Evolutionary conservation across 2,329 filamentous ascomycete genomes (phyloP).

Genomic region (Pseudogymnoascus sp.): DNA sequence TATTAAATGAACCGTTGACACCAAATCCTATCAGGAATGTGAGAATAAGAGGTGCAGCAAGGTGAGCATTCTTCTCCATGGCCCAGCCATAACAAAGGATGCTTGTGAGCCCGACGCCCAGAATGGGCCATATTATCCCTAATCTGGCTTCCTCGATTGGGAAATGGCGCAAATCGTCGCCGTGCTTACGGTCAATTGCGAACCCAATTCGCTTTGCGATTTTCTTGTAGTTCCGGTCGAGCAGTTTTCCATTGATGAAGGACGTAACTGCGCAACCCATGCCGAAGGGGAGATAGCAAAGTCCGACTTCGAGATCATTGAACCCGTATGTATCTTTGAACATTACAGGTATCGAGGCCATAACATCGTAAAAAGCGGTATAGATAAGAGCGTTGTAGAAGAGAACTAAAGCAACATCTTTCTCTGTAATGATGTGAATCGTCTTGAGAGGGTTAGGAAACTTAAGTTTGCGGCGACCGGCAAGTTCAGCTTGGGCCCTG

Average conservation of each 20-base stretch:
- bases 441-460: constrained; percentile 51
- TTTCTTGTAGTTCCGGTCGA: constrained; percentile 62
- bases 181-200: constrained; percentile 35
- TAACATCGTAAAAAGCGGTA: constrained; percentile 45
- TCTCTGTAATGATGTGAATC: constrained; percentile 45
- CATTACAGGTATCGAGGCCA: constrained; percentile 44
- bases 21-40: constrained; percentile 49
- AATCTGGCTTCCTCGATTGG: constrained; percentile 37
- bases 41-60: constrained; percentile 48
- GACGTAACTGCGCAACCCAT: constrained; percentile 19
- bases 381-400: constrained; percentile 47
- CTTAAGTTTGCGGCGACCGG: constrained; percentile 35
- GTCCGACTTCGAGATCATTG: constrained; percentile 23
- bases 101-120: constrained; percentile 45
- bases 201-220: constrained; percentile 55
- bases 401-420: constrained; percentile 47
- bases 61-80: constrained; percentile 40
- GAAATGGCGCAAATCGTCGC: constrained; percentile 37
- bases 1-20: constrained; percentile 53
- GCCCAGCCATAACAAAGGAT: constrained; percentile 52
- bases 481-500: constrained; percentile 28
- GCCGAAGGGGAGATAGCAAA: constrained; percentile 20
- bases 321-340: constrained; percentile 39
- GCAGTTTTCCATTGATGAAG: constrained; percentile 46
- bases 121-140: constrained; percentile 44